Base-by-base conservation (phyloP, 2,329 filamentous ascomycete species). In the Pseudogymnoascus sp. region DNA sequence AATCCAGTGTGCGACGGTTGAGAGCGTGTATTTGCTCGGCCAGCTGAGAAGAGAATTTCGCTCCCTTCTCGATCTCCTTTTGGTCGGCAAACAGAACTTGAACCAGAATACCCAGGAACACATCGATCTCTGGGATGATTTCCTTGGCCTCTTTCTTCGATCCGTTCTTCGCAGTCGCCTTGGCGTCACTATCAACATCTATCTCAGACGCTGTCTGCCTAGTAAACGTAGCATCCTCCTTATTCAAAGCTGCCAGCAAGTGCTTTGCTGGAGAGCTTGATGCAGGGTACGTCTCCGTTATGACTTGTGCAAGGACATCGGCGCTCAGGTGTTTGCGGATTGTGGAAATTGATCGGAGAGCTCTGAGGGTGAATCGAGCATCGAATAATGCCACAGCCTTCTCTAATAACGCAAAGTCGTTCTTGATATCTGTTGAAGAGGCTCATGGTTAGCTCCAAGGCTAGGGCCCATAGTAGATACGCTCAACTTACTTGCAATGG, bases 1-100 rank as follows among this genome's bases (percentile, higher is more conserved):
- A 92, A 76, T 99, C 95, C 67, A 99, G 81, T 23, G 95, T 97
- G 71, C 95, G 88, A 67, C 95, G 89, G 81, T 99, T 99, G 74
- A 96, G 83, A 62, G 87, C 83, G 72, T 96, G 91, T 75, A 97
- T 88, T 74, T 89, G 88, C 73, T 93, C 90, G 61, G 92, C 87
- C 62, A 99, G 83, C 70, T 87, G 86, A 69, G 86, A 85, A 31
- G 95, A 97, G 78, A 97, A 96, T 65, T 90, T 83, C 68, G 87
- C 87, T 63, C 95, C 95, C 67, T 85, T 85, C 74, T 95, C 83
- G 72, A 87, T 88, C 73, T 91, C 83, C 78, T 93, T 92, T 65
- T 84, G 84, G 75, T 99, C 95, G 71, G 92, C 93, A 61, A 97
- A 85, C 73, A 91, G 87, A 42, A 97, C 93, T 80, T 97, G 87